Base-by-base conservation (phyloP, 129 eudicot genomes). In the Flaveria bidentis region DNA sequence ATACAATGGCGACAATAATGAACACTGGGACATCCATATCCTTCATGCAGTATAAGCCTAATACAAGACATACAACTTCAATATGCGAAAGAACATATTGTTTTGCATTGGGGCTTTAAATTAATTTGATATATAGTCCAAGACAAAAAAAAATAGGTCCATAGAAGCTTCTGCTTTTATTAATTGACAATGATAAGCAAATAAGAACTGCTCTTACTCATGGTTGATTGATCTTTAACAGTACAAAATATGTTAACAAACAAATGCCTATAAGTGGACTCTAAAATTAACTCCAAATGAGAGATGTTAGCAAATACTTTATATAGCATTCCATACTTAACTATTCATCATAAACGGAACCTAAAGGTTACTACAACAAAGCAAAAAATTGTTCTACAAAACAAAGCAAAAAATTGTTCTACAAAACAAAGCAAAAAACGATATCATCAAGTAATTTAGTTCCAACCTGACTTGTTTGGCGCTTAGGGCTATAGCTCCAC, bases 391-490 rank as follows among this genome's bases (percentile, higher is more conserved):
- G 16, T 77, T 15, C 0, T 65, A 71, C 41, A 62, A n/a, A 39
- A 28, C 4, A 50, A 15, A 57, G 64, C 10, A 57, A 73, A 25
- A 9, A 28, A 46, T 20, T 28, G 16, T 77, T 15, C 0, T 65
- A 71, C 41, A 62, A 62, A 39, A 28, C 4, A 50, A 15, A 57
- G 64, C 10, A 57, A 73, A 25, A 9, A 57, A 45, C 53, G 25
- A 53, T 67, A 1, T 41, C 6, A 69, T 28, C 63, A 78, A 42
- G 72, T 17, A 36, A 39, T 50, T 28, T 6, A 65, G 17, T 76
- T 66, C 71, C 57, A 72, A 82, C 85, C 85, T 82, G 82, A 77
- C 82, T 82, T 0, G 76, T 77, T 47, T 73, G 57, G 46, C 72
- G 72, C 60, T 77, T 53, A 57, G 82, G 82, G 73, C 82, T 77